Evolutionary conservation across 1,284 basidiomycete species (phyloP), one percentile per base, ranked within the genome.

Genomic region (Fomitiporia mediterranea): DNA sequence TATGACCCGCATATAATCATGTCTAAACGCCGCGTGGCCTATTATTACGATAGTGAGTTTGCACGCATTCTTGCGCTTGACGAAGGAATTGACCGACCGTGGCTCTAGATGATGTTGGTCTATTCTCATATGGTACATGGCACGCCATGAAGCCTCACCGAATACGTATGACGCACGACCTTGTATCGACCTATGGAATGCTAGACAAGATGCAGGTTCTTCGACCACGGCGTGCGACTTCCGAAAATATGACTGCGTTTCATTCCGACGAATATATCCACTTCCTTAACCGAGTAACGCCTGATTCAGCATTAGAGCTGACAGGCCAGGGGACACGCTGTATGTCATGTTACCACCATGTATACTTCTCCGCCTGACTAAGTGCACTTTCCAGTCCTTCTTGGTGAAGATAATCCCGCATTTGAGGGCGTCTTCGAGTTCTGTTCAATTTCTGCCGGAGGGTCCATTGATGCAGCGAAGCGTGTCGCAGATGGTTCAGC

Each of bases 241-340:
- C 87, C 8, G 84, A 89, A 65, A 80, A 84, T 47, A 92, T 99
- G 89, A 89, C 91, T 2, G 75, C 85, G 17, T 99, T 99, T 69
- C 97, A 99, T 70, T 96, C 95, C 11, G 96, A 99, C 74, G 96
- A 99, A 76, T 98, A 98, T 71, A 83, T 99, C 60, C 84, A 98
- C 65, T 95, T 98, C 64, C 74, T 99, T 27, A 80, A 82, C 56
- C 82, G 83, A 51, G 94, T 98, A 32, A 91, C 89, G 0, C 94
- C 94, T 0, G 94, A 97, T 69, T 94, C 88, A 3, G 83, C 80
- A 0, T 86, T 89, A 61, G 86, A 90, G 53, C 72, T 98, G 65
- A 95, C 92, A 1, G 89, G 83, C 61, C 82, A 89, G 56, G 92
- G 91, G 9, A 83, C 83, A 51, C 76, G 89, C 70, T 96, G 93